Conservation (phyloP, 805 yeast species). For the Kodamaea jinghongensis region DNA sequence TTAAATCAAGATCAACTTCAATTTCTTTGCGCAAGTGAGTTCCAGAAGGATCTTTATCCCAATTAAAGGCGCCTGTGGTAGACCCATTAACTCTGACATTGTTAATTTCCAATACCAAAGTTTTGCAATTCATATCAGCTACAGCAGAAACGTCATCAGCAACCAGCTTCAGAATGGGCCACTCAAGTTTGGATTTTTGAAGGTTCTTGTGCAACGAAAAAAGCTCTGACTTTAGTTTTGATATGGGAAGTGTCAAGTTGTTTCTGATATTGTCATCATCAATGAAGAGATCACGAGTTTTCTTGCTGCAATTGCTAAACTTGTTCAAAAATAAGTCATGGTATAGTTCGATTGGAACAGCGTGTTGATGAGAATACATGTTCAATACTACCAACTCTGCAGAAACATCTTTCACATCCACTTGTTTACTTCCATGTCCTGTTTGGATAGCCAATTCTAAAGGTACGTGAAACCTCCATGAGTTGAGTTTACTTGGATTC, state of each 20-base stretch:
- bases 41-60: not conserved
- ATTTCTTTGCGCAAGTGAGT: not conserved
- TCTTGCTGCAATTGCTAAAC: not conserved
- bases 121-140: not conserved
- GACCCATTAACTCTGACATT: constrained; percentile 1
- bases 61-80: not conserved
- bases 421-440: constrained; percentile 4
- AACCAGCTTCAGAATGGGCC: not conserved
- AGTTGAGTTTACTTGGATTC: not conserved
- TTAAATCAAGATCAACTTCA: constrained; percentile 1
- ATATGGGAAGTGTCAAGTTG: not conserved
- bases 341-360: constrained; percentile 38
- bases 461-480: constrained; percentile 29
- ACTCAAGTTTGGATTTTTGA: constrained; percentile 1
- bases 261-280: constrained; percentile 1
- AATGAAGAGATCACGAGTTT: not conserved
- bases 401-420: constrained; percentile 14
- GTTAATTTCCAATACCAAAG: constrained; percentile 5
- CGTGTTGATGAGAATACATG: constrained; percentile 26
- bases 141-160: constrained; percentile 3
- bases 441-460: constrained; percentile 12
- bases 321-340: constrained; percentile 33
- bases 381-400: constrained; percentile 34
- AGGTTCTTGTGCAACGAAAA: not conserved
- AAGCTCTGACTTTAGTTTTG: not conserved